Evolutionary conservation across 495 filamentous ascomycete species (phyloP).

Genomic region (Xylaria bambusicola): DNA sequence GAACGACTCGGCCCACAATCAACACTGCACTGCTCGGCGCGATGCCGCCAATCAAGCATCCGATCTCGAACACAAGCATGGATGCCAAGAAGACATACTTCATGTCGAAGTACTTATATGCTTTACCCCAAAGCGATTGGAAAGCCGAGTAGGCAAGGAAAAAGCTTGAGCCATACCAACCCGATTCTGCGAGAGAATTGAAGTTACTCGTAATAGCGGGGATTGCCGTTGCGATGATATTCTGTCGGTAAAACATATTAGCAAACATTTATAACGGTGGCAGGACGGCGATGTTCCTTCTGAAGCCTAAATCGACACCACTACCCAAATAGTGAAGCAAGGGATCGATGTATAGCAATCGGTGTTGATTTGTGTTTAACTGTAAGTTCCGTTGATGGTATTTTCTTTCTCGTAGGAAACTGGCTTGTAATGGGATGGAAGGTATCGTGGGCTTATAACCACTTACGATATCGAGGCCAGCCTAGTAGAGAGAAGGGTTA

Average conservation of each 20-base stretch:
- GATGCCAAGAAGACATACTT: conserved; percentile 53
- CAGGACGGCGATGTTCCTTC: no score
- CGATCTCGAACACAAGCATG: conserved; percentile 51
- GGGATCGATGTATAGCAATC: no score
- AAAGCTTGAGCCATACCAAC: conserved; percentile 60
- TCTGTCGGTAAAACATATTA: no score
- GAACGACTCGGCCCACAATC: conserved; percentile 56
- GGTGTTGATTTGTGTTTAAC: background rate
- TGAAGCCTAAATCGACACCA: no score
- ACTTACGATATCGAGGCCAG: conserved; percentile 3
- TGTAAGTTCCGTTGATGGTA: background rate
- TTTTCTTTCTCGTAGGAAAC: no score
- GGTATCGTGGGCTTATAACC: background rate
- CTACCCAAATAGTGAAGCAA: no score
- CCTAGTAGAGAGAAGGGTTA: background rate
- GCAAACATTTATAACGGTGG: no score
- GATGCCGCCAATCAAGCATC: conserved; percentile 53
- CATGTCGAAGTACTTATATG: conserved; percentile 55
- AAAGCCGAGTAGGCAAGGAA: conserved; percentile 57
- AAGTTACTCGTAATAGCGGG: conserved; percentile 54
- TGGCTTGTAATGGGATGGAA: background rate
- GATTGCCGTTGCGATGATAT: conserved; percentile 41
- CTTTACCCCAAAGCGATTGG: conserved; percentile 55
- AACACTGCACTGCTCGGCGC: conserved; percentile 52
- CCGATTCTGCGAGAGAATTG: conserved; percentile 45